Evolutionary conservation across 2,329 filamentous ascomycete species (phyloP).

Genomic region (Pseudonectria foliicola): DNA sequence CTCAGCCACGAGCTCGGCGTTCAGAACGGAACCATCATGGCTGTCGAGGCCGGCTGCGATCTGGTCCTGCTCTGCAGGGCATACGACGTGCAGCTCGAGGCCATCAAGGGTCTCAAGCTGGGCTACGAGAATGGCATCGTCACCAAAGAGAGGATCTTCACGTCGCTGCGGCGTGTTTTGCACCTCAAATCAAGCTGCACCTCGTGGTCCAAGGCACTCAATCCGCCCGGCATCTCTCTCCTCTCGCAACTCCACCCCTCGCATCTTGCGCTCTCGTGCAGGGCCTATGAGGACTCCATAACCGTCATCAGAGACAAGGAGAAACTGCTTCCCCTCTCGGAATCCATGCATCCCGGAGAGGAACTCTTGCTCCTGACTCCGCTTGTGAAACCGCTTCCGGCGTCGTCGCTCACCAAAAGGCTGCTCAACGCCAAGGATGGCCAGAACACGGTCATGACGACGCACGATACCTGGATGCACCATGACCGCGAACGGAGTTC

Average conservation of each 20-base stretch:
- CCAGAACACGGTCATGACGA: conserved; percentile 26
- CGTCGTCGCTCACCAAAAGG: conserved; percentile 73
- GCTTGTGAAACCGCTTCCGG: conserved; percentile 84
- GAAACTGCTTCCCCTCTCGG: conserved; percentile 72
- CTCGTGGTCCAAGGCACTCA: conserved; percentile 85
- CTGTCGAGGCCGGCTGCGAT: conserved; percentile 92
- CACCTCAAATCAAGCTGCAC: conserved; percentile 78
- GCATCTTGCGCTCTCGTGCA: conserved; percentile 73
- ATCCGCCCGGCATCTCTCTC: conserved; percentile 70
- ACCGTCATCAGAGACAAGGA: conserved; percentile 89
- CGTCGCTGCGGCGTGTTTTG: conserved; percentile 72
- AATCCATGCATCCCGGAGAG: conserved; percentile 74
- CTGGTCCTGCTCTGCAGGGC: conserved; percentile 82
- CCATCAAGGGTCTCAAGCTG: conserved; percentile 80
- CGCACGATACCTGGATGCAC: conserved; percentile 51
- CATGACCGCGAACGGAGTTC: conserved; percentile 49
- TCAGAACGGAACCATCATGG: conserved; percentile 94
- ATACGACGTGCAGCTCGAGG: conserved; percentile 83
- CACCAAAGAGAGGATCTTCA: conserved; percentile 68
- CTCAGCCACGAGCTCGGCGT: conserved; percentile 95
- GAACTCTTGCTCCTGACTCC: conserved; percentile 86
- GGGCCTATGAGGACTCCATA: conserved; percentile 87
- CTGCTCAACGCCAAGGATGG: conserved; percentile 48
- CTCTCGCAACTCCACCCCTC: conserved; percentile 75
- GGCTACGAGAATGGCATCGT: conserved; percentile 89